Evolutionary conservation across 2,329 filamentous ascomycete genomes (phyloP).

Genomic region (Ceratocystis albifundus): DNA sequence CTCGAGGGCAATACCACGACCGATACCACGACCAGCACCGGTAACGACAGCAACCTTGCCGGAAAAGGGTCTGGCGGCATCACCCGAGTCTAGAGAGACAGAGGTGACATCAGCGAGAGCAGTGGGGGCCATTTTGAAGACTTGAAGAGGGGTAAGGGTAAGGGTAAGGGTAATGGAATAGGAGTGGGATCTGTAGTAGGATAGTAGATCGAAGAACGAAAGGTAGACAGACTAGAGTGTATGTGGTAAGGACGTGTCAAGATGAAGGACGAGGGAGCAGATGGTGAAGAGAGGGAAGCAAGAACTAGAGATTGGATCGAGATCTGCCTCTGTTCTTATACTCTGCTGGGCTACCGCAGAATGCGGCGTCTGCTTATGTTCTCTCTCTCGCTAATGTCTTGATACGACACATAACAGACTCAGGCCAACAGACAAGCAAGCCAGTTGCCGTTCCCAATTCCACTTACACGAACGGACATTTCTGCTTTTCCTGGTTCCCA

Average conservation of each 20-base stretch:
- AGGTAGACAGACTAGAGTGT: neutral
- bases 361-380: neutral
- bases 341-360: neutral
- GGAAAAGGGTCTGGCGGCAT: conserved; percentile 33
- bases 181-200: neutral
- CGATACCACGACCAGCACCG: conserved; percentile 54
- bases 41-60: conserved; percentile 52
- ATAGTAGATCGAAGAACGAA: neutral
- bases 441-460: too few species aligned
- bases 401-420: neutral
- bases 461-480: too few species aligned
- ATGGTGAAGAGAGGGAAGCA: conserved; percentile 2
- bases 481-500: too few species aligned
- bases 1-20: conserved; percentile 53
- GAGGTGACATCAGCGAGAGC: conserved; percentile 22
- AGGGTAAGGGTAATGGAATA: too few species aligned
- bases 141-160: neutral
- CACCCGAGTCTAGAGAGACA: conserved; percentile 24
- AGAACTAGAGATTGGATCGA: neutral
- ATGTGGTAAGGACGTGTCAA: neutral
- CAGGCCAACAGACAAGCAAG: neutral
- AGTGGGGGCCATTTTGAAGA: conserved; percentile 23
- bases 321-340: conserved; percentile 3
- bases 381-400: neutral
- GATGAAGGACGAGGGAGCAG: neutral